phyloP scores from a whole-genome alignment of 2,329 filamentous ascomycete species.

The Biscogniauxia sp. region DNA sequence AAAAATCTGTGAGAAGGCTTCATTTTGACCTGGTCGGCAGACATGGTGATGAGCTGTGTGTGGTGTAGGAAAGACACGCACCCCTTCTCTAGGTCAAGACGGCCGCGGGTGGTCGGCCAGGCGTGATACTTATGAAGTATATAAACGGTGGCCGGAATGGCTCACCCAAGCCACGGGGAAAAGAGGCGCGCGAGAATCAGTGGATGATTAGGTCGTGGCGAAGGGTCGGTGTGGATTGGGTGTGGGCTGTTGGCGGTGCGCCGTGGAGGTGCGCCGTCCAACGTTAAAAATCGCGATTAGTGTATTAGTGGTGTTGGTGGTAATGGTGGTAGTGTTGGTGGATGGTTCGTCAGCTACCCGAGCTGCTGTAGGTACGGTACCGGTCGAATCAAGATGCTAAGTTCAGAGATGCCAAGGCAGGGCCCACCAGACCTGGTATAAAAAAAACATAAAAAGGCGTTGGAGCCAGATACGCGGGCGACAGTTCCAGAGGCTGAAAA shows the following conservation, averaged over 20 bases:
- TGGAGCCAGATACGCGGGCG: neutral
- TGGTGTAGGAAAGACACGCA: neutral
- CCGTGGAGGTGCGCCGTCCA: neutral
- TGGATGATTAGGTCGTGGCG: neutral
- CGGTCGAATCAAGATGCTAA: neutral
- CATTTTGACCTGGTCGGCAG: neutral
- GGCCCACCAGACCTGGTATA: neutral
- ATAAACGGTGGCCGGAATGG: neutral
- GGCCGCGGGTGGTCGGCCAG: neutral
- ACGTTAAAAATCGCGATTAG: neutral
- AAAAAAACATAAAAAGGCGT: neutral
- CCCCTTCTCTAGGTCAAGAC: neutral
- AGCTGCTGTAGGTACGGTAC: neutral
- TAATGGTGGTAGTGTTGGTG: neutral
- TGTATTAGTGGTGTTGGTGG: neutral
- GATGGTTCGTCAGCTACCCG: neutral
- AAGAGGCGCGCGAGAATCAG: neutral
- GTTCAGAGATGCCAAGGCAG: neutral
- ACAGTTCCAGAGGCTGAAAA: neutral
- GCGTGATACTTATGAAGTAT: neutral
- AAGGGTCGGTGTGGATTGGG: neutral
- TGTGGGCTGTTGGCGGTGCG: neutral
- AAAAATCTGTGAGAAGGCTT: neutral
- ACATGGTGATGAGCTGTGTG: neutral
- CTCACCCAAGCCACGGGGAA: neutral